A percentile compares a stretch with the other conserved stretches of the same genome.
Conservation (phyloP, 2,329 filamentous ascomycete species). For the Colletotrichum limetticola region DNA sequence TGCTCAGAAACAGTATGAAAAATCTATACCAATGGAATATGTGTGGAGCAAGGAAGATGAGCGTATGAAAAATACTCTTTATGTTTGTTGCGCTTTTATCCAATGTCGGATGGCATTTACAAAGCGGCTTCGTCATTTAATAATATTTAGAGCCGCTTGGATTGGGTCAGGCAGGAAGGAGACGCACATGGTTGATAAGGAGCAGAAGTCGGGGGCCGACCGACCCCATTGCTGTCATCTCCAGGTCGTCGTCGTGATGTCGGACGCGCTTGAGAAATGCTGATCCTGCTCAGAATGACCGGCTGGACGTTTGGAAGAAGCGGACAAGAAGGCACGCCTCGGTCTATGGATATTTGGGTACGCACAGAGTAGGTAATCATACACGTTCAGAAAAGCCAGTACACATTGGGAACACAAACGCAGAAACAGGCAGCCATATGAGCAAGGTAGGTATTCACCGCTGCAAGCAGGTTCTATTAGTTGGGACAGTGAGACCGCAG, state of each 20-base stretch:
- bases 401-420: neutral
- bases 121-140: neutral
- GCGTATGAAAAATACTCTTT: neutral
- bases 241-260: neutral
- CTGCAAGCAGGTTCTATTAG: neutral
- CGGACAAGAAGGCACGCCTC: conserved; percentile 11
- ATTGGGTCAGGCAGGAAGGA: neutral
- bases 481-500: neutral
- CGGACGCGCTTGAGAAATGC: neutral
- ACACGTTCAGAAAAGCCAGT: neutral
- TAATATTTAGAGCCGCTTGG: neutral
- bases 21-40: too few relatives aligned
- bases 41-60: neutral
- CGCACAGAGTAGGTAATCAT: conserved; percentile 3
- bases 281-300: neutral
- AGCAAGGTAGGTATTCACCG: neutral
- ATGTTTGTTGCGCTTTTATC: neutral
- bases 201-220: neutral
- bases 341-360: neutral
- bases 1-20: too few relatives aligned
- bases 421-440: neutral
- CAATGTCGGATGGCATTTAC: neutral
- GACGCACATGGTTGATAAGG: neutral
- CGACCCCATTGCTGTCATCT: neutral
- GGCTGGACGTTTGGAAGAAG: neutral